Conservation (phyloP, 768 basidiomycete species). For the Rubroboletus pulcherrimus region DNA sequence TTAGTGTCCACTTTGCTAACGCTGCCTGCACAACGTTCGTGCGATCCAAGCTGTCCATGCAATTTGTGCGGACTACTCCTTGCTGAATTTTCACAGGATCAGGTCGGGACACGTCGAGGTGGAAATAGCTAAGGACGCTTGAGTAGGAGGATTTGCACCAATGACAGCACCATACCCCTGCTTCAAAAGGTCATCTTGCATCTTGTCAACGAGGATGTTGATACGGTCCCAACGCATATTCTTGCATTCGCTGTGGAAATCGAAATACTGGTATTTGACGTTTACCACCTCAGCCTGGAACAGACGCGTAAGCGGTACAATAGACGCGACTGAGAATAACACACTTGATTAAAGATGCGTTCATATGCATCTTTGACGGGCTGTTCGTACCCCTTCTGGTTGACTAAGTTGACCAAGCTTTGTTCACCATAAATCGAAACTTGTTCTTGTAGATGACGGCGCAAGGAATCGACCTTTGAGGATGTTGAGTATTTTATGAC, state of each 20-base stretch:
- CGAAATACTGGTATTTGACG: constrained; percentile 90
- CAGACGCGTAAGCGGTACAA: background rate
- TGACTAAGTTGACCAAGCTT: constrained; percentile 85
- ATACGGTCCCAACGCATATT: constrained; percentile 95
- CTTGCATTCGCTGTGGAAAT: constrained; percentile 95
- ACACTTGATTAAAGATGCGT: constrained; percentile 61
- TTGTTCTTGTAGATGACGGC: constrained; percentile 71
- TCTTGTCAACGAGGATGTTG: constrained; percentile 68
- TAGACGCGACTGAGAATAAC: constrained; percentile 10
- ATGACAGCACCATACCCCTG: constrained; percentile 50
- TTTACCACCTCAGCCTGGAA: constrained; percentile 57
- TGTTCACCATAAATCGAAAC: constrained; percentile 72
- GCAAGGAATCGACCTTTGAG: constrained; percentile 62
- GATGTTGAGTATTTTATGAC: constrained; percentile 1
- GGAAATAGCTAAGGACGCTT: constrained; percentile 63
- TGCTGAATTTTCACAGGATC: constrained; percentile 58
- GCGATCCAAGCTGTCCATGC: constrained; percentile 95
- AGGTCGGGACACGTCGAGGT: constrained; percentile 47
- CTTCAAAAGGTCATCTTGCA: constrained; percentile 64
- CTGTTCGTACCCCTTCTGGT: constrained; percentile 88
- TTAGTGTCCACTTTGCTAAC: constrained; percentile 81
- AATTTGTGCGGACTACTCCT: constrained; percentile 88
- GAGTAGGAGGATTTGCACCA: background rate
- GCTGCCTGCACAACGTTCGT: constrained; percentile 97
- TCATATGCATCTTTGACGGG: constrained; percentile 97